phyloP scores from a whole-genome alignment of 306 rosid species.

The Cyamopsis tetragonoloba region DNA sequence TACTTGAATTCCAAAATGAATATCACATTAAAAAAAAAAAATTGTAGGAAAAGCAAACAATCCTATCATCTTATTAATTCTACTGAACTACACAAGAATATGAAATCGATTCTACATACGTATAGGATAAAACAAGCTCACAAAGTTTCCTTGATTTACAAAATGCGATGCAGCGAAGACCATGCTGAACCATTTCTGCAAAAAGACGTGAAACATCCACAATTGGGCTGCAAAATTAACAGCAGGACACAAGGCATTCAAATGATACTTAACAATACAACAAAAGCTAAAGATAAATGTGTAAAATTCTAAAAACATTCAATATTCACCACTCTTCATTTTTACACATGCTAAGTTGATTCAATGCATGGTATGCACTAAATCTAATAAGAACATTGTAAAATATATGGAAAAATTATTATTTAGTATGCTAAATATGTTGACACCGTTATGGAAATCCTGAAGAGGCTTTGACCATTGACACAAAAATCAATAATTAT shows the following conservation, averaged over 20 bases:
- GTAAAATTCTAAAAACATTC: slow-evolving; percentile 2
- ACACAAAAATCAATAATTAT: not conserved
- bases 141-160: slow-evolving; percentile 89
- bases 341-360: not conserved
- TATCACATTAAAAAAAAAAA: not conserved
- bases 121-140: slow-evolving; percentile 72
- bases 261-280: slow-evolving; percentile 15
- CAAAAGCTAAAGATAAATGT: not conserved
- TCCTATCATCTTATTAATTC: slow-evolving; percentile 11
- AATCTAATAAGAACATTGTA: slow-evolving; percentile 2
- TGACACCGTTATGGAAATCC: not conserved
- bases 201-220: slow-evolving; percentile 65
- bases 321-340: slow-evolving; percentile 1
- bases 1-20: slow-evolving; percentile 17
- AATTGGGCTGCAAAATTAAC: slow-evolving; percentile 58
- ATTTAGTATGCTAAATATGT: slow-evolving; percentile 8
- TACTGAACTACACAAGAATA: slow-evolving; percentile 29
- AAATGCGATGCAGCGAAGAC: slow-evolving; percentile 92
- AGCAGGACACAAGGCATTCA: slow-evolving; percentile 21
- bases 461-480: not conserved
- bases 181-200: slow-evolving; percentile 98
- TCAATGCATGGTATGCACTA: not conserved
- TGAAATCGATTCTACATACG: slow-evolving; percentile 58
- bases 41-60: slow-evolving; percentile 18
- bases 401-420: not conserved